Evolutionary conservation across 2,329 filamentous ascomycete species (phyloP), one percentile per base, ranked within the genome.

Genomic region (Pestalotiopsis sp.): DNA sequence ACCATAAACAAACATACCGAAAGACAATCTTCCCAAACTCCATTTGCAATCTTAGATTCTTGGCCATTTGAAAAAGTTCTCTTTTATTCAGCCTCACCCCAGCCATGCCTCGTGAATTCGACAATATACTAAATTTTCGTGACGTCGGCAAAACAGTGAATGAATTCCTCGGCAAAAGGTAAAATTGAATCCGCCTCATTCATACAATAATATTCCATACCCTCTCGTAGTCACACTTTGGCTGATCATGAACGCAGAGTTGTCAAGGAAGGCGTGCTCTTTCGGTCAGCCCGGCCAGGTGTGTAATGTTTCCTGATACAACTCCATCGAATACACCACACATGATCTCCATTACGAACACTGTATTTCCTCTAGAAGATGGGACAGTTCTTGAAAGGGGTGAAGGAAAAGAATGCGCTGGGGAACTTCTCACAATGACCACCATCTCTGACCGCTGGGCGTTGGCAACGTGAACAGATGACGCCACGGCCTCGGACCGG

Each of bases 111-210:
- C 64, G 75, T 60, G 49, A 74, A 12, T 83, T 91, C 72, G 83
- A 90, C 69, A 86, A 85, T 65, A 85, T 95, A 64, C 81, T 91
- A 74, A 95, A 95, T 78, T 93, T 95, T 76, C 89, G 93, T 68
- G 93, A 95, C 83, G 90, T 95, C 58, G 92, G 90, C 55, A 82
- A 84, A 71, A 90, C 88, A 0, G 84, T 93, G 72, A 94, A 94
- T 74, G 76, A 80, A 31, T 86, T 86, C 70, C 78, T 88, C 4
- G 85, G 85, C 27, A 81, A 82, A 71, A 86, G 83, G 90, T 90
- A 81, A 72, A 72, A 81, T 75, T 17, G 11, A 17, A 13, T 49
- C 12, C 45, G n/a, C 39, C 58, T 11, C 49, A 45, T 58, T 13
- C 12, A 9, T 20, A 55, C 12, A 17, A 49, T 3, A 39, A 7